These are phyloP conservation scores for Plasmodium yoelii DNA, from an alignment of 169 alveolate genomes.

Conservation along the genomic window DNA sequence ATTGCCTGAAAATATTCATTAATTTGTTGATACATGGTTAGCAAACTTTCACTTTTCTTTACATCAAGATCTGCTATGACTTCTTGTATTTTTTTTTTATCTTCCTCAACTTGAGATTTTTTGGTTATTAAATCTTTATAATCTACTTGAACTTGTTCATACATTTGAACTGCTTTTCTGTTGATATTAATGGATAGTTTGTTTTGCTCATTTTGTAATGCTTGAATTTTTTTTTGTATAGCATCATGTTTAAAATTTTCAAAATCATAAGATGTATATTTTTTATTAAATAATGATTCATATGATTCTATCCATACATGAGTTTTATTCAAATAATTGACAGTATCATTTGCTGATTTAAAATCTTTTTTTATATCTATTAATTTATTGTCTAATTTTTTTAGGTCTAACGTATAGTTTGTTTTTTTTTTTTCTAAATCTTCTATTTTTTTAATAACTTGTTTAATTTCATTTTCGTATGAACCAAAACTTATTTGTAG, in stretches of 20 bases:
- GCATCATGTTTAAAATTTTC: constrained; percentile 81
- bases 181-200: constrained; percentile 91
- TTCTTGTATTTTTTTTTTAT: constrained; percentile 92
- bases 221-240: constrained; percentile 84
- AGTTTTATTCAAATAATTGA: constrained; percentile 73
- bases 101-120: constrained; percentile 91
- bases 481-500: constrained; percentile 78
- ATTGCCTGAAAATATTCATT: constrained; percentile 94
- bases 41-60: constrained; percentile 91
- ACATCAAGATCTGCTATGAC: constrained; percentile 95
- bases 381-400: constrained; percentile 78
- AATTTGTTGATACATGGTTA: constrained; percentile 91
- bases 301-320: constrained; percentile 80
- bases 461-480: constrained; percentile 79
- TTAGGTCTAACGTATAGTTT: constrained; percentile 78
- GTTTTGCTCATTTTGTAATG: constrained; percentile 88
- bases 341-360: constrained; percentile 77
- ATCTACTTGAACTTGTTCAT: constrained; percentile 93
- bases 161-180: constrained; percentile 94
- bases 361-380: constrained; percentile 81
- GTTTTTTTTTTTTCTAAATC: constrained; percentile 78
- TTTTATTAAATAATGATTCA: constrained; percentile 81
- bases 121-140: constrained; percentile 90
- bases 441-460: constrained; percentile 72
- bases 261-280: constrained; percentile 82